Conservation (phyloP, 23 red algal species). For the Chondrus crispus region DNA sequence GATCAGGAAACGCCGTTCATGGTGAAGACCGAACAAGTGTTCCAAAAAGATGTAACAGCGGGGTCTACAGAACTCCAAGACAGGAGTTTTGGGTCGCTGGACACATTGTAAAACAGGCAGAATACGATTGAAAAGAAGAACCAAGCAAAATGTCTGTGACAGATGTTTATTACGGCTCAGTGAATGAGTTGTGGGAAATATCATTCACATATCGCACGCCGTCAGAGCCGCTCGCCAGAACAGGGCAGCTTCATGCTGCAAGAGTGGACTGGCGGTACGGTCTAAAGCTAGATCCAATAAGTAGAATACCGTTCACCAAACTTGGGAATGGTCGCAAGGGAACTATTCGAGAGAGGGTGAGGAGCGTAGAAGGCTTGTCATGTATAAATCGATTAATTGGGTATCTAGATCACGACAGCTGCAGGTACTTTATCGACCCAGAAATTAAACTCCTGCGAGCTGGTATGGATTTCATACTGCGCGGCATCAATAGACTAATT, state of each 20-base stretch:
- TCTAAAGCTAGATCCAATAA: background rate
- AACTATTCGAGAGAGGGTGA: background rate
- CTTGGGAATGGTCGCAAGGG: background rate
- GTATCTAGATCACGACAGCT: background rate
- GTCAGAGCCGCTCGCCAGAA: background rate
- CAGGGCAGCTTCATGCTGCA: background rate
- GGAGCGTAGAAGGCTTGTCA: background rate
- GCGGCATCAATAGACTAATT: no score
- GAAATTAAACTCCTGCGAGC: no score
- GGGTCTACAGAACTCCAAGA: no score
- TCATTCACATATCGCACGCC: background rate
- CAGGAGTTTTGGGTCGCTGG: background rate
- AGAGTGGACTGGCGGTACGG: background rate
- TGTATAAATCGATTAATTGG: background rate
- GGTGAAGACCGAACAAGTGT: no score
- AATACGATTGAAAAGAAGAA: no score
- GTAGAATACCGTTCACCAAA: no score
- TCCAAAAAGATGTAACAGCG: no score
- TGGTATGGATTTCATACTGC: no score
- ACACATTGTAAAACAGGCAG: background rate
- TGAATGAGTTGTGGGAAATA: background rate
- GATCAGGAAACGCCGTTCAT: no score
- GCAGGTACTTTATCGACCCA: conserved; percentile 3
- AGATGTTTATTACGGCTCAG: background rate
- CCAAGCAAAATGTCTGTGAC: no score